Evolutionary conservation across 768 basidiomycete genomes (phyloP), one percentile per base, ranked within the genome.

Genomic region (Auriscalpium microsporum): DNA sequence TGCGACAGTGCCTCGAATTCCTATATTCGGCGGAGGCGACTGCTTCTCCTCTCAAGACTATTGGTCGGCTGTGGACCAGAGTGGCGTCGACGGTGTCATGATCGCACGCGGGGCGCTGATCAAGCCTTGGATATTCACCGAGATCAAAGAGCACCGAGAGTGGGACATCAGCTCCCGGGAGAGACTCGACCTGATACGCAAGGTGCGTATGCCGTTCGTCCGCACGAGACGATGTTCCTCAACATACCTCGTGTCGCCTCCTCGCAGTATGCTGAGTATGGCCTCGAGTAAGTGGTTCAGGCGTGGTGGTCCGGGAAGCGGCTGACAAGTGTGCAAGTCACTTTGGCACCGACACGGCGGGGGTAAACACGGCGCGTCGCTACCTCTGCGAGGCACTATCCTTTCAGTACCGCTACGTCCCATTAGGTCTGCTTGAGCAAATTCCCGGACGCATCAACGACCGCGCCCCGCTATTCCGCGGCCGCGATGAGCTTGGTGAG

Each of bases 1-100:
- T 47, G n/a, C 4, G n/a, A 23, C 59, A 90, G 88, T 94, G 13
- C 77, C 84, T 0, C 80, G 87, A 0, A 77, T 97, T n/a, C 94
- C 94, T 0, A 94, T 99, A 46, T 95, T 97, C 60, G 96, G 96
- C 8, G 93, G 93, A 28, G 96, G 96, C 0, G 96, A 99, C 67
- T 90, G 87, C 60, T 99, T 89, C 73, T 94, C 93, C 3, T 82
- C 89, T 6, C 75, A 87, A 56, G 86, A 81, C 56, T 94, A 94
- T 68, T 89, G 87, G 81, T 70, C 79, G 14, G 81, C 81, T 46
- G 78, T 94, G 34, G 83, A 91, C 45, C 67, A 73, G n/a, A 83
- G 80, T 28, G 91, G 91, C 5, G 93, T 96, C 0, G 94, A 97
- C 65, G 94, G 94, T 6, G 77, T 97, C 45, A 98, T 99, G 96